Percentiles rank a stretch among this genome's conserved stretches.
Conservation (phyloP, 768 basidiomycete species). For the Suillus ampliporus region DNA sequence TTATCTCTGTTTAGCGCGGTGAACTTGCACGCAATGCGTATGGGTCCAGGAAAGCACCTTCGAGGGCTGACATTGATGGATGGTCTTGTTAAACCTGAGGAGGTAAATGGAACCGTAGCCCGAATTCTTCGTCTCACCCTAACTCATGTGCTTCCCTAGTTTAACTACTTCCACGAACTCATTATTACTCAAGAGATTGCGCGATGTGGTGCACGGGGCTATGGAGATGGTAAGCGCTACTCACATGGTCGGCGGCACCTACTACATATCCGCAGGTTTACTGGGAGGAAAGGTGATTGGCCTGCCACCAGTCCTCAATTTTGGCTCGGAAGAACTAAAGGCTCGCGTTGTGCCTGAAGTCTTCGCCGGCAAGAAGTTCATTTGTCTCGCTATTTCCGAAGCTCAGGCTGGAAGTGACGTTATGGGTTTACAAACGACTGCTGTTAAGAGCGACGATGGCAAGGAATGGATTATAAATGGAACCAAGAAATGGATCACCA, state of each 20-base stretch:
- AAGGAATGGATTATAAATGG: constrained; percentile 74
- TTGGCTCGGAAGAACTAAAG: constrained; percentile 58
- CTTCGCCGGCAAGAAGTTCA: constrained; percentile 68
- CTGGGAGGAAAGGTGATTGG: constrained; percentile 71
- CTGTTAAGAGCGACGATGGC: constrained; percentile 68
- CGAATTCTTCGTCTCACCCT: constrained; percentile 7
- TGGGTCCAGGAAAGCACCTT: constrained; percentile 90
- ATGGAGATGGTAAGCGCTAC: constrained; percentile 59
- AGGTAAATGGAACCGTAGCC: constrained; percentile 44
- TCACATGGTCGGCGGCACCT: background rate
- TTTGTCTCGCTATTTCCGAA: constrained; percentile 77
- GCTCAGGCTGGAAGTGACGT: constrained; percentile 80
- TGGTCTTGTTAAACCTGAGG: constrained; percentile 77
- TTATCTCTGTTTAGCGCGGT: constrained; percentile 47
- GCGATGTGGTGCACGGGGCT: constrained; percentile 62
- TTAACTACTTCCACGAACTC: constrained; percentile 75
- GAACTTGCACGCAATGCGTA: constrained; percentile 87
- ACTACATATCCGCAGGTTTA: constrained; percentile 33
- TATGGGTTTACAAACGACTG: constrained; percentile 62
- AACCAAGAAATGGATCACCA: constrained; percentile 79
- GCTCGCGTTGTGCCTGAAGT: constrained; percentile 55
- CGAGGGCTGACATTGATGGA: constrained; percentile 76
- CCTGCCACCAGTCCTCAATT: constrained; percentile 75
- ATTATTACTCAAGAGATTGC: constrained; percentile 69
- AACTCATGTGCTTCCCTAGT: constrained; percentile 39